phyloP scores from a whole-genome alignment of 1,139 yeast genomes.

The Geotrichum fermentans region DNA sequence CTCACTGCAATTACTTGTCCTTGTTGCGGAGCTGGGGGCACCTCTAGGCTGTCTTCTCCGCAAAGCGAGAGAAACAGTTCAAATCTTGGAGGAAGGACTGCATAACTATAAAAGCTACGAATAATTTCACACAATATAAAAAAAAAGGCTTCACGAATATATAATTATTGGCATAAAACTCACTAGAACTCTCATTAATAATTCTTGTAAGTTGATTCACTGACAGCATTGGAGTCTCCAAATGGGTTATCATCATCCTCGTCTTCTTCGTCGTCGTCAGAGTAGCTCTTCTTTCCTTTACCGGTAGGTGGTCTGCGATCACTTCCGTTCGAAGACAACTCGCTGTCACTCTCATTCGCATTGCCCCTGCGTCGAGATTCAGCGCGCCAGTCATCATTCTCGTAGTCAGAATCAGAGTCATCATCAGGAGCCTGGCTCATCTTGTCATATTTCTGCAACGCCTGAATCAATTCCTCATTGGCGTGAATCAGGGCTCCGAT shows the following conservation, averaged over 20 bases:
- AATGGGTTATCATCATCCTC: slow-evolving; percentile 56
- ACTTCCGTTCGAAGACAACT: slow-evolving; percentile 30
- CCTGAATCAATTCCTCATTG: slow-evolving; percentile 78
- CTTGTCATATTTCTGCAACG: slow-evolving; percentile 65
- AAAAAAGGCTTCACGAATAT: no score
- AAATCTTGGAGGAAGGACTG: no score
- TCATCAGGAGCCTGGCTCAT: slow-evolving; percentile 48
- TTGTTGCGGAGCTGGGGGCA: no score
- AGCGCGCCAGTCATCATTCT: slow-evolving; percentile 28
- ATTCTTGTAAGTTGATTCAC: no score
- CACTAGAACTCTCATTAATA: no score
- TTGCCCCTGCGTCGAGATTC: slow-evolving; percentile 34
- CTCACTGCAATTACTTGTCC: no score
- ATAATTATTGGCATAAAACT: no score
- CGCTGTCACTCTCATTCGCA: slow-evolving; percentile 28
- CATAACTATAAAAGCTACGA: no score
- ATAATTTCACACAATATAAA: no score
- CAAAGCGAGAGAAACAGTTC: no score
- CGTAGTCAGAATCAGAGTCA: slow-evolving; percentile 42
- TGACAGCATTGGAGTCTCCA: slow-evolving; percentile 56
- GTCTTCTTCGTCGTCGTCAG: slow-evolving; percentile 22
- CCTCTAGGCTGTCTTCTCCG: no score
- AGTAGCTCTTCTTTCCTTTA: slow-evolving; percentile 31
- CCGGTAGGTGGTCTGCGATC: not conserved
- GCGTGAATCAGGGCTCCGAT: slow-evolving; percentile 82